These are phyloP conservation scores for Venturia carpophila DNA, from an alignment of 2,329 filamentous ascomycete species.

Conservation along the genomic window DNA sequence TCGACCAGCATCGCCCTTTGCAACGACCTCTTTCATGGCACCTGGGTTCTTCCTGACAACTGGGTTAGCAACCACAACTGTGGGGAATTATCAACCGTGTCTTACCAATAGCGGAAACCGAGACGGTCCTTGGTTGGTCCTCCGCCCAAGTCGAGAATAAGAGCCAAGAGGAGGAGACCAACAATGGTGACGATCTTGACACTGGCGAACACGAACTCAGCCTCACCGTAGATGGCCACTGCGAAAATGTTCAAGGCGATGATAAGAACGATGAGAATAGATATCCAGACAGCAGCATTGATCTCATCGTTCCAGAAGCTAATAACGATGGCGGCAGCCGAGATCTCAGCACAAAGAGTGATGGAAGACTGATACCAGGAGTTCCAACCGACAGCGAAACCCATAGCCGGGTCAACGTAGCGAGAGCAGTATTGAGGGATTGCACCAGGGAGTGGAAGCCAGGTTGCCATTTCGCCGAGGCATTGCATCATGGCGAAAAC, in stretches of 20 bases:
- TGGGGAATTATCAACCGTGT: neutral
- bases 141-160: slow-evolving; percentile 72
- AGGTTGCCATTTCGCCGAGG: slow-evolving; percentile 63
- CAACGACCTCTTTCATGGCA: slow-evolving; percentile 58
- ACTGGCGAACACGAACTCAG: slow-evolving; percentile 58
- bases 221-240: slow-evolving; percentile 64
- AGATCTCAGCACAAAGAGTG: slow-evolving; percentile 67
- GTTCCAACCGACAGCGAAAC: slow-evolving; percentile 74
- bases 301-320: slow-evolving; percentile 58
- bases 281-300: slow-evolving; percentile 19
- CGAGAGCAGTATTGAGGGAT: slow-evolving; percentile 70
- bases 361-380: slow-evolving; percentile 76
- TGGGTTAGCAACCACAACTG: neutral
- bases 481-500: slow-evolving; percentile 66
- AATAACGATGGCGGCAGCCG: slow-evolving; percentile 54
- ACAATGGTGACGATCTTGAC: slow-evolving; percentile 68
- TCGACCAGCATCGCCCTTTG: slow-evolving; percentile 52
- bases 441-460: slow-evolving; percentile 66
- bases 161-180: slow-evolving; percentile 66
- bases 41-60: slow-evolving; percentile 48
- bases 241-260: slow-evolving; percentile 63
- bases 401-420: slow-evolving; percentile 64
- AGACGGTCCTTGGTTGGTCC: slow-evolving; percentile 62
- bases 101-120: slow-evolving; percentile 62
- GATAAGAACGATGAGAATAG: slow-evolving; percentile 46